Evolutionary conservation across 2,329 filamentous ascomycete species (phyloP).

Genomic region (Alternaria atra): DNA sequence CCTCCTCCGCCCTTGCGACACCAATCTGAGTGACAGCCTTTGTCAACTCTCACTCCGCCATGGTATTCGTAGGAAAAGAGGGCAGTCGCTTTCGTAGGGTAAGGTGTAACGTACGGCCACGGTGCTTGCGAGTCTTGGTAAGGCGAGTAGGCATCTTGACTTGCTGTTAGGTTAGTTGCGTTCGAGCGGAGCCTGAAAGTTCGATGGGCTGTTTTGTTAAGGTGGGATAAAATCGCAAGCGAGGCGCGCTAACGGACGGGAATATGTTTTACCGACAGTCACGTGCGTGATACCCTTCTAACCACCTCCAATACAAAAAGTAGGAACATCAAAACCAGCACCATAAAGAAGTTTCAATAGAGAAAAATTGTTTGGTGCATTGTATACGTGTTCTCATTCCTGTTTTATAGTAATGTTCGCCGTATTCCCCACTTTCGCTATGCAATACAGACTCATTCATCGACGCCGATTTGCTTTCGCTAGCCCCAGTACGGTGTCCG

Average conservation of each 20-base stretch:
- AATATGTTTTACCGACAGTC: slow-evolving; percentile 7
- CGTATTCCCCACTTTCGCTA: slow-evolving; percentile 31
- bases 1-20: no score
- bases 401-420: slow-evolving; percentile 12
- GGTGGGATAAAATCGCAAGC: slow-evolving; percentile 28
- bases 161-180: slow-evolving; percentile 43
- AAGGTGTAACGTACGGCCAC: slow-evolving; percentile 66
- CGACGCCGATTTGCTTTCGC: slow-evolving; percentile 8
- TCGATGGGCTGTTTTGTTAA: slow-evolving; percentile 10
- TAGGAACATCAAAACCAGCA: neutral
- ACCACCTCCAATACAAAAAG: neutral
- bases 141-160: slow-evolving; percentile 46
- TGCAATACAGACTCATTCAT: slow-evolving; percentile 33
- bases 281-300: neutral
- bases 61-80: no score
- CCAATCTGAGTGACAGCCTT: no score
- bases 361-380: neutral
- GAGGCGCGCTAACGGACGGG: slow-evolving; percentile 19
- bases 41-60: no score
- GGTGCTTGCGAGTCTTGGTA: slow-evolving; percentile 58
- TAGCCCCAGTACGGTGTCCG: slow-evolving; percentile 54
- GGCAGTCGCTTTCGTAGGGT: no score
- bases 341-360: no score
- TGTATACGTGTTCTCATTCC: slow-evolving; percentile 16
- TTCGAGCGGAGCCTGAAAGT: slow-evolving; percentile 15